Conservation (phyloP, 1,139 yeast genomes). For the Wickerhamomyces sp. region DNA sequence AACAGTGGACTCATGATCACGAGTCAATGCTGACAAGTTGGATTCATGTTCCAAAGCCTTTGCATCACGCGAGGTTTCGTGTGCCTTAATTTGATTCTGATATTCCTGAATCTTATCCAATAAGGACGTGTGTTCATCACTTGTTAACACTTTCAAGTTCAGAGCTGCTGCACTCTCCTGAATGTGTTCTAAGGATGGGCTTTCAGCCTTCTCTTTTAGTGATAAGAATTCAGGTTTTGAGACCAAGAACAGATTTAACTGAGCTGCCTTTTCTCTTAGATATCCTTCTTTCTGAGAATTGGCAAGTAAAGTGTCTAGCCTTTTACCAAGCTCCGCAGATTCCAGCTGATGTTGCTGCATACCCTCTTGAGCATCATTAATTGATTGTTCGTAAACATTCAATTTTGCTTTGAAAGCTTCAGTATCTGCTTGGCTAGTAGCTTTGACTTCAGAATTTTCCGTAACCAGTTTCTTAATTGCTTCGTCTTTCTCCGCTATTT, state of each 20-base stretch:
- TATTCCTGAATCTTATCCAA: conserved; percentile 13
- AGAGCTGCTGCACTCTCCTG: conserved; percentile 26
- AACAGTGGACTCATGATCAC: not conserved
- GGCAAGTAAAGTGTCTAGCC: not conserved
- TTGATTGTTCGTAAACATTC: not conserved
- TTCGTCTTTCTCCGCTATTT: not conserved
- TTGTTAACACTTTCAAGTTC: conserved; percentile 3
- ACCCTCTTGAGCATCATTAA: not conserved
- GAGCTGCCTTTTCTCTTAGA: not conserved
- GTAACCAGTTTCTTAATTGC: not conserved
- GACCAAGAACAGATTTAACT: not conserved
- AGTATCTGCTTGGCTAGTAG: not conserved
- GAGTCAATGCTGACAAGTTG: not conserved
- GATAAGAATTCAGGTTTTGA: conserved; percentile 1
- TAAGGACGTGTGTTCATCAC: conserved; percentile 1
- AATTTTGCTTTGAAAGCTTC: not conserved
- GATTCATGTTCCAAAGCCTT: conserved; percentile 29
- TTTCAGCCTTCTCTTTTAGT: conserved; percentile 8
- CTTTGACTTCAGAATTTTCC: not conserved
- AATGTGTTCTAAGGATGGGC: conserved; percentile 23
- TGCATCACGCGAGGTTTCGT: conserved; percentile 29
- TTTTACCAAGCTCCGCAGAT: not conserved
- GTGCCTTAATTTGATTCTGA: conserved; percentile 25
- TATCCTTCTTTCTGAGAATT: not conserved
- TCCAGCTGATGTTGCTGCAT: not conserved